phyloP scores from a whole-genome alignment of 352 stramenopile species.

The Aphanomyces stellatus region DNA sequence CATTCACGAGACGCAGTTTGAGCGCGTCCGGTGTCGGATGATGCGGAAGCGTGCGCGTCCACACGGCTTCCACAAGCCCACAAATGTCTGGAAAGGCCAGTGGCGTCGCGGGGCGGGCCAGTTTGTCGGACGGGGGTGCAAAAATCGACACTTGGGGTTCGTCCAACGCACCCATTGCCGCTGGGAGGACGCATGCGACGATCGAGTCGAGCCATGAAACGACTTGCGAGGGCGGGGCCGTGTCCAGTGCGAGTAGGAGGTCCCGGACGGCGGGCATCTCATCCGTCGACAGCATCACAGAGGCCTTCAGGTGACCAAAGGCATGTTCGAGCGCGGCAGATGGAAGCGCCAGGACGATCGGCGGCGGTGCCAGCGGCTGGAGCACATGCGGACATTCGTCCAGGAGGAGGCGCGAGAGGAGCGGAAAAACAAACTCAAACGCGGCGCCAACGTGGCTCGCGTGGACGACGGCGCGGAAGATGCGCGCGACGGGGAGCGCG shows the following conservation, averaged over 20 bases:
- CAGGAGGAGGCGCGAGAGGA: constrained; percentile 10
- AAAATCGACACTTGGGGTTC: not conserved
- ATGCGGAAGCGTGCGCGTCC: not conserved
- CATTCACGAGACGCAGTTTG: not conserved
- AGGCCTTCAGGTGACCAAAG: not conserved
- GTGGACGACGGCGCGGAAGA: not conserved
- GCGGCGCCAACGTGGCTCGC: not conserved
- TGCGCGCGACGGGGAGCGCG: not conserved
- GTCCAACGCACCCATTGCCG: not conserved
- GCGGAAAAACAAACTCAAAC: constrained; percentile 20
- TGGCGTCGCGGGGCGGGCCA: not conserved
- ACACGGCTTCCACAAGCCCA: not conserved
- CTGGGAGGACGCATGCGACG: not conserved
- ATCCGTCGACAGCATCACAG: not conserved
- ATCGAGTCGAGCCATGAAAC: not conserved
- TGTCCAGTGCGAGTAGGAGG: not conserved
- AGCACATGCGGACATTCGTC: constrained; percentile 7
- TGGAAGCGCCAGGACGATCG: not conserved
- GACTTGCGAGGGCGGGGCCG: not conserved
- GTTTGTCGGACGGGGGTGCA: not conserved
- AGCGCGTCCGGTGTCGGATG: constrained; percentile 11
- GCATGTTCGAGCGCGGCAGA: not conserved
- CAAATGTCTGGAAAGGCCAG: not conserved
- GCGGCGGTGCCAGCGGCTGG: not conserved
- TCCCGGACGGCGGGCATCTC: constrained; percentile 6